These are phyloP conservation scores for Calonectria pteridis DNA, from an alignment of 2,329 filamentous ascomycete species.

Conservation along the genomic window DNA sequence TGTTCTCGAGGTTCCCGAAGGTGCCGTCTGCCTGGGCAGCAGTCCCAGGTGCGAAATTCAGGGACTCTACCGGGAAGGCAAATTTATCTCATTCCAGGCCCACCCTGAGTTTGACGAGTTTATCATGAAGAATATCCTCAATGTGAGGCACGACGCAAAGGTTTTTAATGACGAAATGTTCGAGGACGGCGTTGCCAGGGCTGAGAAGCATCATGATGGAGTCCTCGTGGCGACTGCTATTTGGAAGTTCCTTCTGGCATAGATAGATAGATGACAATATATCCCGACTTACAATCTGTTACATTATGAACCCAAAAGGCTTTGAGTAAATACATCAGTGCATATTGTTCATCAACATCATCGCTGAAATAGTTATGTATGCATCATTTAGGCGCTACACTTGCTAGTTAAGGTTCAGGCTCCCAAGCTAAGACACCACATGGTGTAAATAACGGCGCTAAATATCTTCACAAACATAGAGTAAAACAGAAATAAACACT, in stretches of 20 bases:
- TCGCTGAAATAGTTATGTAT: not conserved
- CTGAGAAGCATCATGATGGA: slow-evolving; percentile 44
- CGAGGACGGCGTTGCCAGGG: slow-evolving; percentile 44
- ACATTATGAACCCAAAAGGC: not conserved
- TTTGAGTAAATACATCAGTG: not conserved
- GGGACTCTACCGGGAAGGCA: slow-evolving; percentile 52
- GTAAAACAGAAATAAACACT: not conserved
- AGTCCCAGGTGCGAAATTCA: slow-evolving; percentile 55
- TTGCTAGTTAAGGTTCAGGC: not conserved
- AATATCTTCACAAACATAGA: not conserved
- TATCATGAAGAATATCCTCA: slow-evolving; percentile 51
- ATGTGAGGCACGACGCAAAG: slow-evolving; percentile 41
- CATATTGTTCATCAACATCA: not conserved
- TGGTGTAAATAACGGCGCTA: not conserved
- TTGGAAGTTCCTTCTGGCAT: slow-evolving; percentile 41
- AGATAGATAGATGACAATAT: not conserved
- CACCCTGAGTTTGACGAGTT: slow-evolving; percentile 57
- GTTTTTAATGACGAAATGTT: slow-evolving; percentile 45
- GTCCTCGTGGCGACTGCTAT: slow-evolving; percentile 43
- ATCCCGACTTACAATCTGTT: not conserved
- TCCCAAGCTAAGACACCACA: not conserved
- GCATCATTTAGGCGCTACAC: not conserved
- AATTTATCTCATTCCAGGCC: slow-evolving; percentile 56
- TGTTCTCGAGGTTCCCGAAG: slow-evolving; percentile 52
- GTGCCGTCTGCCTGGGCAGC: slow-evolving; percentile 52